Conservation (phyloP, 2,329 filamentous ascomycete genomes). For the Microsporum audouinii region DNA sequence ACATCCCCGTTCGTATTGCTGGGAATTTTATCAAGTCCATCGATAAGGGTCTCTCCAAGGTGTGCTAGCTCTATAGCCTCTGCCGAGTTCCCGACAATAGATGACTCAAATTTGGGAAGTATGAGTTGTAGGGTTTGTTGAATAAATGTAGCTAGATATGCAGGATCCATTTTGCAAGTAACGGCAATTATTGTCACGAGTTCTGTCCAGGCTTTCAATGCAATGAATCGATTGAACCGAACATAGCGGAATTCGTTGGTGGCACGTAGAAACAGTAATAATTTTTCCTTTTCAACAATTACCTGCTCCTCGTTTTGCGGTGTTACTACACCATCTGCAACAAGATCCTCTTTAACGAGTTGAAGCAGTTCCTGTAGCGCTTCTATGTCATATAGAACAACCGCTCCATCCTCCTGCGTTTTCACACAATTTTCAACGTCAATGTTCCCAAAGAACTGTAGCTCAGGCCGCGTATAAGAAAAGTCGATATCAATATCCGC, state of each 20-base stretch:
- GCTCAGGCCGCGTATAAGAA: constrained; percentile 39
- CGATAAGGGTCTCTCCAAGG: constrained; percentile 56
- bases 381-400: constrained; percentile 53
- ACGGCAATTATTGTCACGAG: constrained; percentile 74
- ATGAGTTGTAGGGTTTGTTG: constrained; percentile 78
- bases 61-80: constrained; percentile 67
- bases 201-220: constrained; percentile 74
- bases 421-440: constrained; percentile 56
- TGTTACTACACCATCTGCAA: constrained; percentile 35
- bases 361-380: constrained; percentile 62
- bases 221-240: constrained; percentile 45
- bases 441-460: constrained; percentile 53
- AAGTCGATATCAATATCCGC: constrained; percentile 51
- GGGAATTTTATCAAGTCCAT: constrained; percentile 29
- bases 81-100: constrained; percentile 55
- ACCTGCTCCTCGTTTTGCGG: constrained; percentile 33
- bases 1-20: constrained; percentile 46
- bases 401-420: constrained; percentile 42
- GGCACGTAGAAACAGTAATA: constrained; percentile 30
- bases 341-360: constrained; percentile 37
- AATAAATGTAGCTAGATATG: constrained; percentile 63
- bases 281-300: constrained; percentile 26
- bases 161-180: constrained; percentile 64
- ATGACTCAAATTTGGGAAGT: constrained; percentile 72
- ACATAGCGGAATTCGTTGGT: constrained; percentile 32